A percentile compares a stretch with the other conserved stretches of the same genome.
These are phyloP conservation scores for Acanthamoeba royreba DNA, from an alignment of 208 protist species.

Conservation along the genomic window DNA sequence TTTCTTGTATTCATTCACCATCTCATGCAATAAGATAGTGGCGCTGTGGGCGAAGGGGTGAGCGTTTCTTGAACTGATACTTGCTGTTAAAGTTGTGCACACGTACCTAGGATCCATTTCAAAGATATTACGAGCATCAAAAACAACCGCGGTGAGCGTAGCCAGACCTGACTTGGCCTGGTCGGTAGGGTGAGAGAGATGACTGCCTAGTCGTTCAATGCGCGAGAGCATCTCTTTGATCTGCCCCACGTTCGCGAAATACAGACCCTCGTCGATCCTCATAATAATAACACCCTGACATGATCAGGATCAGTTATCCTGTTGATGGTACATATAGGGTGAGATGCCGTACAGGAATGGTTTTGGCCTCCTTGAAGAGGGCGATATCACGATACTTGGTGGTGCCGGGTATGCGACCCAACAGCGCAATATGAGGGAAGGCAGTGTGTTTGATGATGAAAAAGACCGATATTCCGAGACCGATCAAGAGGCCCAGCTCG, in stretches of 20 bases:
- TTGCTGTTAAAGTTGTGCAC: not conserved
- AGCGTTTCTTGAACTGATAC: not conserved
- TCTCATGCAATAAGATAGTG: not conserved
- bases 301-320: not conserved
- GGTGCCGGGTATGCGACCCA: conserved; percentile 35
- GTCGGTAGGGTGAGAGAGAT: not conserved
- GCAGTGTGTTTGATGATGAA: conserved; percentile 66
- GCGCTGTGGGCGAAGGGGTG: not conserved
- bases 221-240: conserved; percentile 31
- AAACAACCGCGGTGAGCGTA: too few relatives aligned
- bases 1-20: conserved; percentile 9
- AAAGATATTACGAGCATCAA: not conserved
- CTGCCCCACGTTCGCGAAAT: conserved; percentile 36
- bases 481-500: conserved; percentile 58
- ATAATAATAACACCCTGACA: not conserved
- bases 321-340: not conserved
- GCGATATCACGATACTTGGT: not conserved
- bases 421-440: conserved; percentile 53
- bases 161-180: not conserved
- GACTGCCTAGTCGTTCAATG: conserved; percentile 14
- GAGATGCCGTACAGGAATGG: not conserved
- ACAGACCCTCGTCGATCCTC: not conserved
- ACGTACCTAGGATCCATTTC: not conserved
- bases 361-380: not conserved
- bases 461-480: conserved; percentile 43